Evolutionary conservation across 257 asterid genomes (phyloP), one percentile per base, ranked within the genome.

Genomic region (Fraxinus cuspidata): DNA sequence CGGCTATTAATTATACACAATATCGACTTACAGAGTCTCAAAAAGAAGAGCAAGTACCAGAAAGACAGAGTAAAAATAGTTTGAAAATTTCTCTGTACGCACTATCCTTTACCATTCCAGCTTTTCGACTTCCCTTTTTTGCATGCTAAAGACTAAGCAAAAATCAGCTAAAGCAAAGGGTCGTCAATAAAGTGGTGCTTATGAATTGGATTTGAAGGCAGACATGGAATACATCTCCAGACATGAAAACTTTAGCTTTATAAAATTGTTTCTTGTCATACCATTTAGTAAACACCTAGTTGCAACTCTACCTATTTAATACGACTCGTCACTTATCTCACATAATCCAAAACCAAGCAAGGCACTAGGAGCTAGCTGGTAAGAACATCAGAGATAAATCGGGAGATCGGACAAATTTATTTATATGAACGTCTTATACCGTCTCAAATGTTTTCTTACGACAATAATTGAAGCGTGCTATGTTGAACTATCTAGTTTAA

Each of bases 241-340:
- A 37, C 81, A 78, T 27, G 77, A 71, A 77, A 15, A 40, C 70
- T 25, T 70, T 76, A 18, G 72, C 81, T 78, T 71, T 71, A 19
- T 23, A 25, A 51, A 38, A 32, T 38, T 78, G 81, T 58, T 71
- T 71, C 81, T 60, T 70, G 72, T 78, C 74, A n/a, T 77, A 37
- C 75, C 32, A 40, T 12, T 51, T 16, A 35, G 16, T 31, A 34
- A 40, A 70, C 44, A 49, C 7, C 23, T 31, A 3, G 34, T 31
- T 31, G 3, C 34, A 31, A 31, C 34, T n/a, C 64, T 18, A 7
- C 9, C 11, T 19, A n/a, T n/a, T 51, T 51, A 16, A 37, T 37
- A 37, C 12, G 42, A 37, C 12, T 8, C 42, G 2, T 15, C 3
- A 53, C 25, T 47, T 47, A 47, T 25, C 23, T n/a, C 64, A 53